Percentiles rank a stretch among this genome's conserved stretches.
phyloP scores from a whole-genome alignment of 2,329 filamentous ascomycete genomes.

The Clarireedia homoeocarpa region DNA sequence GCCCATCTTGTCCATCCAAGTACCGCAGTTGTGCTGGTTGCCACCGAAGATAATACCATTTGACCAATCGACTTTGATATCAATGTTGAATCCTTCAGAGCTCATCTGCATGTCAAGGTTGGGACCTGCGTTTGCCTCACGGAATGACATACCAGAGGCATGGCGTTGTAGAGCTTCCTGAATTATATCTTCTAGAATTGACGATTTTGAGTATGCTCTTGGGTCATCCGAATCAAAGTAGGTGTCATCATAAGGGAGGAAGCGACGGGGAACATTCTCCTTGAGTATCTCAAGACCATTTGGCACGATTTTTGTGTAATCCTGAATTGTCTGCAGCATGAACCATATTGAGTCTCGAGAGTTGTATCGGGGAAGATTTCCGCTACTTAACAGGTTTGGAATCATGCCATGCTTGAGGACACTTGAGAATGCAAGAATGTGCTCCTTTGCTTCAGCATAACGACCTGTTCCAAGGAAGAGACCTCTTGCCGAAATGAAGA shows the following conservation, averaged over 20 bases:
- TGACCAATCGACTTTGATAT: constrained; percentile 84
- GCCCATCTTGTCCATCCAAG: constrained; percentile 99
- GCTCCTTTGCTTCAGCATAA: constrained; percentile 82
- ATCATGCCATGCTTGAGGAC: constrained; percentile 98
- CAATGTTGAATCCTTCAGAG: constrained; percentile 83
- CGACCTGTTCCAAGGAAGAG: constrained; percentile 87
- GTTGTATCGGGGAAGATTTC: constrained; percentile 85
- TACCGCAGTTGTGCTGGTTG: constrained; percentile 90
- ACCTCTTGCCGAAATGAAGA: constrained; percentile 91
- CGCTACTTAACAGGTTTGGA: constrained; percentile 83
- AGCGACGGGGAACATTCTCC: constrained; percentile 72
- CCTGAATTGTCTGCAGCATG: constrained; percentile 91
- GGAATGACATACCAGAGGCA: constrained; percentile 82
- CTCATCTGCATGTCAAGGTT: constrained; percentile 89
- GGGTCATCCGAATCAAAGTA: constrained; percentile 81
- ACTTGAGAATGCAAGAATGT: constrained; percentile 90
- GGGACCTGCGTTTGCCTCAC: constrained; percentile 88
- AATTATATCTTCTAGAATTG: constrained; percentile 79
- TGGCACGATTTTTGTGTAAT: constrained; percentile 77
- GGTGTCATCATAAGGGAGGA: constrained; percentile 90
- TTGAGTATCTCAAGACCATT: constrained; percentile 67
- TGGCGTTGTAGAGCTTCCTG: constrained; percentile 92
- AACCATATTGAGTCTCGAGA: constrained; percentile 97
- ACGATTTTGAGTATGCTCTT: constrained; percentile 77
- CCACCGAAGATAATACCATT: constrained; percentile 91